phyloP scores from a whole-genome alignment of 1,284 basidiomycete genomes.

The Malassezia brasiliensis region DNA sequence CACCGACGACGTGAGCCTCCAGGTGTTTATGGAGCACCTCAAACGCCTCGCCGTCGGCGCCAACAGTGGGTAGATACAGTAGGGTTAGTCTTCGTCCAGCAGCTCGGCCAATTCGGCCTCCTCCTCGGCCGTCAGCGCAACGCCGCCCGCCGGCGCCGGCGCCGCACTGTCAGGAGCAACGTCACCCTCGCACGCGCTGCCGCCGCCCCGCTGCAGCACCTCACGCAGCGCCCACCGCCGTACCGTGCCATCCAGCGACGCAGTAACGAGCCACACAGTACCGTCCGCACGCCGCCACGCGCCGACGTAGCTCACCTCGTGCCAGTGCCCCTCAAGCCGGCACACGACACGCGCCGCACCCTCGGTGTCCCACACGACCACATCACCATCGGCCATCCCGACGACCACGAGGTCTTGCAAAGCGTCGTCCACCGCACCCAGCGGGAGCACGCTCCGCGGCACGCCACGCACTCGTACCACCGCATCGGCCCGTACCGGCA shows the following conservation, averaged over 20 bases:
- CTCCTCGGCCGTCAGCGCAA: slow-evolving; percentile 29
- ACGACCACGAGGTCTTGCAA: background rate
- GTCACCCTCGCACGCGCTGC: background rate
- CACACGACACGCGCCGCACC: background rate
- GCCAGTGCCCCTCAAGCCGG: slow-evolving; percentile 31
- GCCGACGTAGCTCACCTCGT: slow-evolving; percentile 24
- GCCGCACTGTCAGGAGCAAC: background rate
- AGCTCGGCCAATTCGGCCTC: slow-evolving; percentile 35
- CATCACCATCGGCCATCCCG: slow-evolving; percentile 2
- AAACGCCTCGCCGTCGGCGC: slow-evolving; percentile 47
- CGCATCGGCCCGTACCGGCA: slow-evolving; percentile 3
- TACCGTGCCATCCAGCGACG: slow-evolving; percentile 28
- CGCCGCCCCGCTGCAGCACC: background rate
- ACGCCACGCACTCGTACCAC: background rate
- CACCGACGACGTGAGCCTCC: slow-evolving; percentile 75
- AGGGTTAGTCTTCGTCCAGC: slow-evolving; percentile 11
- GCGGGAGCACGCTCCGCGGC: slow-evolving; percentile 1
- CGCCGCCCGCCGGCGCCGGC: background rate
- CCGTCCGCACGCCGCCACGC: slow-evolving; percentile 15
- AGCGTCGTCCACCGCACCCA: background rate
- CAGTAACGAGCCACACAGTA: slow-evolving; percentile 21
- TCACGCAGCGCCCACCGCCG: slow-evolving; percentile 21
- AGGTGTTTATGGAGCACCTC: slow-evolving; percentile 51
- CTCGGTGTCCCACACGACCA: slow-evolving; percentile 2
- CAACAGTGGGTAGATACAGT: slow-evolving; percentile 25